These are phyloP conservation scores for Leptomonas seymouri DNA, from an alignment of 208 protist genomes.

Conservation along the genomic window DNA sequence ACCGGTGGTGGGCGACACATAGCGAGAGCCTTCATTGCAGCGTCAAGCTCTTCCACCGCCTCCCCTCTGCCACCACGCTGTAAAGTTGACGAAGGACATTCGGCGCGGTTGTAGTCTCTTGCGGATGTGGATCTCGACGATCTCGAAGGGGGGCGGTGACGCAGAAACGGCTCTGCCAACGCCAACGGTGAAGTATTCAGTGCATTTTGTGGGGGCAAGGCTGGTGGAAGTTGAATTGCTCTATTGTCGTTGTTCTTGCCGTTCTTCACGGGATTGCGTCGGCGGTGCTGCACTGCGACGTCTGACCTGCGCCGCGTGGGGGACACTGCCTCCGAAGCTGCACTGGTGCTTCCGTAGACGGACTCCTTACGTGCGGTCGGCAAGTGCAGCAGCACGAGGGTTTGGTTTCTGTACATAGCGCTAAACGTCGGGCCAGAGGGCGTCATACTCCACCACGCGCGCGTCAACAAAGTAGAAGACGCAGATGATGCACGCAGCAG, in stretches of 20 bases:
- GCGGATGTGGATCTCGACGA: background rate
- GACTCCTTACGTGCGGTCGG: slow-evolving; percentile 19
- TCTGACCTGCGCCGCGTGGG: background rate
- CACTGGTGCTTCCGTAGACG: background rate
- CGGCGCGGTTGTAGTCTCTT: background rate
- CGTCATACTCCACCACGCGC: slow-evolving; percentile 21
- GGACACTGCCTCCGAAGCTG: too few relatives aligned
- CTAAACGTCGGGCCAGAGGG: slow-evolving; percentile 32
- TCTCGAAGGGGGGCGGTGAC: slow-evolving; percentile 1
- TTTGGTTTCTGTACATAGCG: slow-evolving; percentile 19
- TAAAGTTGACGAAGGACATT: background rate
- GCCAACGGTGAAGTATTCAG: background rate
- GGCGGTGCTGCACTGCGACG: background rate
- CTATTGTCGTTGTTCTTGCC: background rate
- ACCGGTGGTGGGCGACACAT: background rate
- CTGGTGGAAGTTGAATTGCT: too few relatives aligned
- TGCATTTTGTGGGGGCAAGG: background rate
- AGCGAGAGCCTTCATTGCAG: slow-evolving; percentile 13
- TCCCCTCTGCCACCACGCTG: background rate
- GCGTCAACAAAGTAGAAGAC: background rate
- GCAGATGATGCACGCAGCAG: background rate
- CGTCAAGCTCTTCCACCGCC: background rate
- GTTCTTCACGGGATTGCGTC: background rate
- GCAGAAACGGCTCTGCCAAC: slow-evolving; percentile 24
- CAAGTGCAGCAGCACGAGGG: slow-evolving; percentile 23